Base-by-base conservation (phyloP, 2,329 filamentous ascomycete genomes). In the Paraphaeosphaeria sporulosa region DNA sequence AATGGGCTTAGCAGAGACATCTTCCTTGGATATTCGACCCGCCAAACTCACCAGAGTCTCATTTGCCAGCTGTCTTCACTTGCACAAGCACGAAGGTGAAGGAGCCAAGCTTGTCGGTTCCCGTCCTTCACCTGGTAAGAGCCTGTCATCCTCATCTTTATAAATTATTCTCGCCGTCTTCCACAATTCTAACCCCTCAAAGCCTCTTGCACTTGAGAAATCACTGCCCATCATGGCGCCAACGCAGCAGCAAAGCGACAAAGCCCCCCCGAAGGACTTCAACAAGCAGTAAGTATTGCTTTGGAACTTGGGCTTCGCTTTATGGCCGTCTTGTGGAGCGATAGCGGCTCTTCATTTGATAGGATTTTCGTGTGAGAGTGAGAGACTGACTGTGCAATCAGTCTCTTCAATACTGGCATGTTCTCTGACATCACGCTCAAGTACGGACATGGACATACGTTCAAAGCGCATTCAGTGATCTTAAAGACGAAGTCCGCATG, bases 341-440 rank as follows among this genome's bases (percentile, higher is more conserved):
- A 30, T 8, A 30, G 8, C 4, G 4, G 27, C 27, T 8, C 27
- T 30, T 30, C 8, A 4, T 30, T 38, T 12, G 36, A 17, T 12
- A 5, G 3, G 36, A 13, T 44, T 10, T 23, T n/a, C 42, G 13
- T 9, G 42, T 21, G 10, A 44, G 9, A 27, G 3, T 7, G 42
- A 27, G 19, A 21, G 2, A 47, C 44, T 27, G 15, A 47, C 9
- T 8, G 51, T 12, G 10, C 6, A 12, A 23, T 23, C 9, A 43
- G 40, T 8, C 38, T 51, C 19, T 58, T 58, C 36, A 12, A 54
- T 12, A 59, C 42, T 21, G 57, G 57, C 43, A 49, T 55, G 13
- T 54, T 59, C 34, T 59, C 50, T 19, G 42, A 59, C 32, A 17
- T 53, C 9, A 59, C 42, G 5, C 23, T 59, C 13, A 42, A 15